Conservation (phyloP, 768 basidiomycete genomes). For the Leccinum rimulosum region DNA sequence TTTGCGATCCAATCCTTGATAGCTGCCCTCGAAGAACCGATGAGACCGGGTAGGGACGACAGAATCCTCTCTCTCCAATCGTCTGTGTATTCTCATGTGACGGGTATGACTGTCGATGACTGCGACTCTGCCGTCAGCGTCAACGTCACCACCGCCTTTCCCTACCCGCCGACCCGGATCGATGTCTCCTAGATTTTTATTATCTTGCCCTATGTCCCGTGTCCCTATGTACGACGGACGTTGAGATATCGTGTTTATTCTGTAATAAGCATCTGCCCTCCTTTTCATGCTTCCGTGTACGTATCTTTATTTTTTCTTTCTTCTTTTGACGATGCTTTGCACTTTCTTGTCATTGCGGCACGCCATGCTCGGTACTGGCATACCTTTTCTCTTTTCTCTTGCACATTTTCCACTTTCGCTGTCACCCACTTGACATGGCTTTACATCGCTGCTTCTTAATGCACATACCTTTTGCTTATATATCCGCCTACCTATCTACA, state of each 20-base stretch:
- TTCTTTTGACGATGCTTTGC: constrained; percentile 1
- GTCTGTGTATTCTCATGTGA: constrained; percentile 35
- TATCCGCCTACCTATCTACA: not conserved
- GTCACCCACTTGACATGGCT: constrained; percentile 18
- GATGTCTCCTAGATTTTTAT: constrained; percentile 8
- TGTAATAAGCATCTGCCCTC: constrained; percentile 9
- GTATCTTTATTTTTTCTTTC: constrained; percentile 7
- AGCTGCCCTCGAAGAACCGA: constrained; percentile 56
- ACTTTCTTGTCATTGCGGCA: constrained; percentile 5
- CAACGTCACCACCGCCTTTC: constrained; percentile 22
- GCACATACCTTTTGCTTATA: not conserved
- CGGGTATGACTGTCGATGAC: constrained; percentile 16
- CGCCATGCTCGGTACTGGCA: constrained; percentile 16
- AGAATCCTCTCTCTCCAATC: constrained; percentile 61
- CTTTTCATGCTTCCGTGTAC: constrained; percentile 13
- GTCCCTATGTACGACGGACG: not conserved
- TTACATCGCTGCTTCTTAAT: not conserved
- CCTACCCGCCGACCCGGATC: constrained; percentile 27
- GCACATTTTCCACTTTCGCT: not conserved
- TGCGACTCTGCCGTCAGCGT: constrained; percentile 27
- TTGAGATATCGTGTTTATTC: constrained; percentile 1
- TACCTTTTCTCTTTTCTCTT: constrained; percentile 4
- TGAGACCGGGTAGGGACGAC: constrained; percentile 44
- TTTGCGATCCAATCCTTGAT: constrained; percentile 60
- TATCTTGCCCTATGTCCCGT: not conserved